A percentile compares a stretch with the other conserved stretches of the same genome.
phyloP scores from a whole-genome alignment of 1,284 basidiomycete species.

The Puccinia horiana region DNA sequence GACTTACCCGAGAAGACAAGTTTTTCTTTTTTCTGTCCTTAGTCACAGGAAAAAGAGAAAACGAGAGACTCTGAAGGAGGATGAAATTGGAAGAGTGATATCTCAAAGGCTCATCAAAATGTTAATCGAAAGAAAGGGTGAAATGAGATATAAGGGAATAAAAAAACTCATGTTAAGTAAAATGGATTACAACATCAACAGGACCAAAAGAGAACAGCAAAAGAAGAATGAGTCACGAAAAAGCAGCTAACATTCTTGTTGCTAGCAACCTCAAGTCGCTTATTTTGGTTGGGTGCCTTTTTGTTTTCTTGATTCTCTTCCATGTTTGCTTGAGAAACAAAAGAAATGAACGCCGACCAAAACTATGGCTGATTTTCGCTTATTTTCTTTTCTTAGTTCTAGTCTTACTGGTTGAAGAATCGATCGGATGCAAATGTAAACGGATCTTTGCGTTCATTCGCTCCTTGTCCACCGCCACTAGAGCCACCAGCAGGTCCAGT shows the following conservation, averaged over 20 bases:
- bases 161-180: constrained; percentile 7
- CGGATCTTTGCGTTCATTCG: constrained; percentile 49
- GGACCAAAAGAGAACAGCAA: constrained; percentile 11
- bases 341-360: background rate
- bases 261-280: constrained; percentile 1
- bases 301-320: too few species aligned
- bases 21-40: too few species aligned
- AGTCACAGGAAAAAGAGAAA: too few species aligned
- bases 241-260: background rate
- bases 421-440: constrained; percentile 47
- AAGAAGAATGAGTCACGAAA: constrained; percentile 6
- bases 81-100: background rate
- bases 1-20: too few species aligned
- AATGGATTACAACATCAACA: constrained; percentile 32
- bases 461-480: constrained; percentile 27
- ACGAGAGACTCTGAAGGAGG: background rate
- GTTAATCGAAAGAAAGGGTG: background rate
- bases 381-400: background rate
- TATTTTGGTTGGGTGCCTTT: background rate
- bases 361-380: background rate
- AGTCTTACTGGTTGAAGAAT: constrained; percentile 46
- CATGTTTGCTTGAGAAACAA: background rate
- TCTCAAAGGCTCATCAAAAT: background rate
- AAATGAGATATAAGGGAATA: background rate
- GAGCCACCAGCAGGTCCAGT: constrained; percentile 5